Conservation (phyloP, 2,329 filamentous ascomycete species). For the Colletotrichum liriopes region DNA sequence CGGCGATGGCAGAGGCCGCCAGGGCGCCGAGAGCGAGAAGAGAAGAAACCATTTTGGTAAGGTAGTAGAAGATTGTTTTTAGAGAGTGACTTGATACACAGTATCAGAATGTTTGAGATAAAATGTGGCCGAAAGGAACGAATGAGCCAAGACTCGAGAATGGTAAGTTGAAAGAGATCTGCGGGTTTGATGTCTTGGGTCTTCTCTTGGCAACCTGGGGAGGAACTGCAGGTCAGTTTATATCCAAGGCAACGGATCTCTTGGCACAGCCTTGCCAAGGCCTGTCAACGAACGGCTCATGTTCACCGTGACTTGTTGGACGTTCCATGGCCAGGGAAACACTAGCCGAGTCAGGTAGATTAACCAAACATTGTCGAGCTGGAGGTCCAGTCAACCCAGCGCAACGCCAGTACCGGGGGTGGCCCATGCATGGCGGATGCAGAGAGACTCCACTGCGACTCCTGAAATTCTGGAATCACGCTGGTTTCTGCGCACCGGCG, state of each 20-base stretch:
- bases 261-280: conserved; percentile 28
- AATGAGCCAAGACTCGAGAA: conserved; percentile 39
- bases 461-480: conserved; percentile 33
- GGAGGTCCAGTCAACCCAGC: background rate
- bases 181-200: conserved; percentile 36
- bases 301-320: background rate
- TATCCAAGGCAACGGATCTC: conserved; percentile 38
- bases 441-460: conserved; percentile 20
- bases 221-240: conserved; percentile 35
- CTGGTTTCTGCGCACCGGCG: conserved; percentile 7
- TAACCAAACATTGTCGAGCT: conserved; percentile 13
- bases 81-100: conserved; percentile 36
- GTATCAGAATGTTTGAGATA: conserved; percentile 28
- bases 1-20: conserved; percentile 46
- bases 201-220: conserved; percentile 37
- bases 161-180: conserved; percentile 31
- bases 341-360: conserved; percentile 33
- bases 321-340: conserved; percentile 13
- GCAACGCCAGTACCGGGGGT: conserved; percentile 10
- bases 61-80: conserved; percentile 1
- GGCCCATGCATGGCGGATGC: conserved; percentile 11
- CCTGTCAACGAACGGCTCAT: background rate
- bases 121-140: conserved; percentile 13
- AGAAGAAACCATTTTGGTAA: conserved; percentile 36
- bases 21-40: conserved; percentile 50